Conservation (phyloP, 2,329 filamentous ascomycete species). For the Penicillium capsulatum region DNA sequence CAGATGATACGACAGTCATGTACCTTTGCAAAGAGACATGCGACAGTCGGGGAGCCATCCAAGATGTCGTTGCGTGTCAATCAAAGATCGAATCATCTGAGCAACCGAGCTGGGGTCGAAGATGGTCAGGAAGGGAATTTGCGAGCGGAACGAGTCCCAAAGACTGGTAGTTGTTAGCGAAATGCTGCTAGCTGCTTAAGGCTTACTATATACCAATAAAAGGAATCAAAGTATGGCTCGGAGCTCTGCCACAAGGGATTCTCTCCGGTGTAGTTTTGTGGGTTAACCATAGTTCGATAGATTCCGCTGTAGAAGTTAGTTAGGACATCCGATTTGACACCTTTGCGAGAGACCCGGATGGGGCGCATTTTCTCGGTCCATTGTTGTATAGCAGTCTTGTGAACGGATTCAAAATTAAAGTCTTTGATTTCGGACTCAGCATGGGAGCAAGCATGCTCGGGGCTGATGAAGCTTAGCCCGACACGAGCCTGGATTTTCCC, state of each 20-base stretch:
- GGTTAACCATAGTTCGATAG: constrained; percentile 65
- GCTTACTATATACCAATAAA: constrained; percentile 70
- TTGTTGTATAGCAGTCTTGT: constrained; percentile 49
- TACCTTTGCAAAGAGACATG: constrained; percentile 63
- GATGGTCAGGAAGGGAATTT: constrained; percentile 65
- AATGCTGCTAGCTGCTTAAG: too few relatives aligned
- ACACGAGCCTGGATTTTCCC: constrained; percentile 60
- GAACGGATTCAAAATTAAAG: constrained; percentile 57
- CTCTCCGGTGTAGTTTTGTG: constrained; percentile 69
- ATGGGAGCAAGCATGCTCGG: constrained; percentile 61
- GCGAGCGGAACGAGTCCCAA: constrained; percentile 67
- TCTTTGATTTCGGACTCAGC: constrained; percentile 63
- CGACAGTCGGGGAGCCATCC: constrained; percentile 71
- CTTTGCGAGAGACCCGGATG: constrained; percentile 34
- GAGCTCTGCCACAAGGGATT: constrained; percentile 62
- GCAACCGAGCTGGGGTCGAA: constrained; percentile 60
- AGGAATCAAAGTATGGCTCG: constrained; percentile 69
- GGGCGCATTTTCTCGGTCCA: constrained; percentile 56
- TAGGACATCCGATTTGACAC: constrained; percentile 29
- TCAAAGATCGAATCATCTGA: constrained; percentile 63
- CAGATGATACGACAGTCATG: not conserved
- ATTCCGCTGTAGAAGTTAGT: constrained; percentile 65
- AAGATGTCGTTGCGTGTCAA: constrained; percentile 66
- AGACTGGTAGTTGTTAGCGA: constrained; percentile 39
- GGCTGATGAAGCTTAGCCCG: constrained; percentile 65